A percentile compares a stretch with the other conserved stretches of the same genome.
phyloP scores from a whole-genome alignment of 2,329 filamentous ascomycete species.

The Calonectria ilicicola region DNA sequence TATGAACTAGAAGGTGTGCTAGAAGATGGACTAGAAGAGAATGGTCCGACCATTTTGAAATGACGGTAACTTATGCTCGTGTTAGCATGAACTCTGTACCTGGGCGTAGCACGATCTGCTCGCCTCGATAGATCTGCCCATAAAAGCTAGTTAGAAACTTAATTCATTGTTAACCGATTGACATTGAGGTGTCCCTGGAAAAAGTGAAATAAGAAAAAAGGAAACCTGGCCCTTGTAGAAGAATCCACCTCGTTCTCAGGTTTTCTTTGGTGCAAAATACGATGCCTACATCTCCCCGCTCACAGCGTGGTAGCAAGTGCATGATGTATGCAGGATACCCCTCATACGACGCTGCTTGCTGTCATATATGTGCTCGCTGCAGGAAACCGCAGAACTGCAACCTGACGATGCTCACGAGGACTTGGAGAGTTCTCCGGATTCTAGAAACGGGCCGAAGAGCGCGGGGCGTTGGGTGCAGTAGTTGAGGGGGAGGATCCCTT shows the following conservation, averaged over 20 bases:
- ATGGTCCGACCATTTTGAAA: background rate
- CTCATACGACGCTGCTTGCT: conserved; percentile 32
- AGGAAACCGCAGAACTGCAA: conserved; percentile 20
- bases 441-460: conserved; percentile 39
- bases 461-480: conserved; percentile 25
- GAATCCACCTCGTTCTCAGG: background rate
- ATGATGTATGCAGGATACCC: background rate
- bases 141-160: conserved; percentile 1
- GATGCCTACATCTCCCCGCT: background rate
- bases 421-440: conserved; percentile 16
- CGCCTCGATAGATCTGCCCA: conserved; percentile 18
- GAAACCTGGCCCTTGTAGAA: background rate
- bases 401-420: conserved; percentile 26
- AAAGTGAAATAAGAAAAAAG: background rate
- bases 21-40: background rate
- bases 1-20: background rate
- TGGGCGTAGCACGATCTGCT: conserved; percentile 12
- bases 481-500: conserved; percentile 18
- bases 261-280: background rate
- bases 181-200: background rate
- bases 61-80: background rate
- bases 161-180: conserved; percentile 13
- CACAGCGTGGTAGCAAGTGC: background rate
- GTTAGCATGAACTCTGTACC: background rate
- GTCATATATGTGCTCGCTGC: background rate